Evolutionary conservation across 1,284 basidiomycete genomes (phyloP), one percentile per base, ranked within the genome.

Genomic region (Nidula niveotomentosa): DNA sequence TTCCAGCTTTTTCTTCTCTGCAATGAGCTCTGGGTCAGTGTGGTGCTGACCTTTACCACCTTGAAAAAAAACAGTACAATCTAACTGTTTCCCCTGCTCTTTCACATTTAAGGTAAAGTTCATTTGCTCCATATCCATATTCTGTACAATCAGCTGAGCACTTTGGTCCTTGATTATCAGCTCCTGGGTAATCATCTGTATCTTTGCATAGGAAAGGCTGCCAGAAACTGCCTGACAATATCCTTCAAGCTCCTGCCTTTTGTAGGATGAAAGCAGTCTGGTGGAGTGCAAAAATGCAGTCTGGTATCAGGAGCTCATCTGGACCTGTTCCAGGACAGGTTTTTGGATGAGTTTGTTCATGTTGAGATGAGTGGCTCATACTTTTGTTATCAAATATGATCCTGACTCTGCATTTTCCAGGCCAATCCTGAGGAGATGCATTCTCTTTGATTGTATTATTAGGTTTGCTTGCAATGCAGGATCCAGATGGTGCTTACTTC

Each of bases 141-240:
- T 54, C 53, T 65, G 61, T 6, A 67, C 43, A 23, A 64, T 55
- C 9, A 63, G 51, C 54, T 65, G 66, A 45, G 62, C 64, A 49
- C 58, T 61, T 8, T 52, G 51, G 30, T 41, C 58, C 41, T 65
- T 56, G 7, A 55, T 56, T n/a, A 61, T 61, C 36, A 41, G 39
- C 6, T 59, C 9, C 9, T 53, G 51, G 8, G 49, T 53, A 2
- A 3, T 8, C 2, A 18, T 17, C 1, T 30, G 8, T 9, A 10
- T n/a, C 41, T 54, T n/a, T 1, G 48, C 49, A 43, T 36, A 15
- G 1, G 9, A 12, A 3, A 54, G 41, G 33, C 3, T 46, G 8
- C 1, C 33, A 23, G 61, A 41, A 3, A 62, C 48, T 1, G 15
- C 30, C 9, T 56, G 36, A 34, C 58, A 58, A 46, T 49, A 41